These are phyloP conservation scores for Alopecurus myosuroides DNA, from an alignment of 176 grass and related monocot genomes.

Conservation along the genomic window DNA sequence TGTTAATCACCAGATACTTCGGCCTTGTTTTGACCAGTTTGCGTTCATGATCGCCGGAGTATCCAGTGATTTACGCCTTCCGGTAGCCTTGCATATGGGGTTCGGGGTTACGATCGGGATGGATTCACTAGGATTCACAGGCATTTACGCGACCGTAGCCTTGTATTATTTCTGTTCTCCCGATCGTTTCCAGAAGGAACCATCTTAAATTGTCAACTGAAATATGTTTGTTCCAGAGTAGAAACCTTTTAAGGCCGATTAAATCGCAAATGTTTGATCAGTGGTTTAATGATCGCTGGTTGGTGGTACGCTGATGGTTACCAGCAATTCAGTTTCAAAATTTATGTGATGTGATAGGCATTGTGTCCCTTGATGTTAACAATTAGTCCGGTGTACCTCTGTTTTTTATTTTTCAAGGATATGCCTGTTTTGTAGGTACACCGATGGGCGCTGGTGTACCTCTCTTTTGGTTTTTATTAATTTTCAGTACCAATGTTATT, in stretches of 20 bases:
- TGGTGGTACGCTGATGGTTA: constrained; percentile 1
- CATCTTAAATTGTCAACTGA: background rate
- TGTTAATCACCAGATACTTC: background rate
- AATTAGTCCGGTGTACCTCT: background rate
- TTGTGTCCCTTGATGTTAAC: constrained; percentile 25
- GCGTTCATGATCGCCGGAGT: constrained; percentile 19
- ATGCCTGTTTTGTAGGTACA: too few species aligned
- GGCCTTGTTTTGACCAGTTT: constrained; percentile 2
- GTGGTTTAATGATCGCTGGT: background rate
- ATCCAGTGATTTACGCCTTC: constrained; percentile 15
- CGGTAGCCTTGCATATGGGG: constrained; percentile 13
- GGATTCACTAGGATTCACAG: background rate
- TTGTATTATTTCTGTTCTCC: background rate
- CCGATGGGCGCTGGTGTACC: too few species aligned
- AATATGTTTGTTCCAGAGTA: background rate
- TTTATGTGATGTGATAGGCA: constrained; percentile 20
- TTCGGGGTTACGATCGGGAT: background rate
- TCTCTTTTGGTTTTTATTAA: too few species aligned
- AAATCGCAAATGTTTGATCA: background rate
- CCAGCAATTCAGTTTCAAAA: constrained; percentile 10
- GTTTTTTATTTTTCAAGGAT: too few species aligned
- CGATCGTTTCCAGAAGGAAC: background rate
- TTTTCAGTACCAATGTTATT: background rate
- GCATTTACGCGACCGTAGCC: constrained; percentile 2
- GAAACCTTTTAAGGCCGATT: background rate